Base-by-base conservation (phyloP, 2,329 filamentous ascomycete species). In the Alternaria brassicae region DNA sequence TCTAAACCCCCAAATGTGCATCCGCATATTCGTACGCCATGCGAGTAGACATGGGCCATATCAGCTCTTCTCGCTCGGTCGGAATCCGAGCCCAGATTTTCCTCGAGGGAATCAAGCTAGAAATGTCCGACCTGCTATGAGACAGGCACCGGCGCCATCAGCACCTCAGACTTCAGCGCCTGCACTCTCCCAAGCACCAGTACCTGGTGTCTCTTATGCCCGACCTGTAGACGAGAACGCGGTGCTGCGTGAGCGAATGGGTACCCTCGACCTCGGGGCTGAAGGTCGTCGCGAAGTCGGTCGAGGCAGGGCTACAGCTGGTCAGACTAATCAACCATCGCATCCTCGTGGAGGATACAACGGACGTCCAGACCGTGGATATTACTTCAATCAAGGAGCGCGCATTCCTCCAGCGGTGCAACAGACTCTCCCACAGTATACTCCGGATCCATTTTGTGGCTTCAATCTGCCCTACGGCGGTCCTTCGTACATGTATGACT, bases 1-100 rank as follows among this genome's bases (percentile, higher is more conserved):
- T 1, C 13, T 32, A 19, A 37, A 44, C 4, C 21, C 42, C 5
- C n/a, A 25, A 15, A 2, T 52, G 17, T 63, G 57, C 6, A 28
- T 63, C 3, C 42, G 32, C 8, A 39, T 61, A n/a, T 61, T 65
- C 4, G 37, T 61, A 2, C 62, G 57, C 10, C 60, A 65, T 41
- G 57, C 57, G 0, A n/a, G 54, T 15, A 39, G 27, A 8, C 62
- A 63, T 41, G 51, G 40, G 2, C 13, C 25, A 2, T 63, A 56
- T 25, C 27, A n/a, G 25, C 40, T 63, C 0, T 36, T 27, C 10
- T 61, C 62, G 7, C 30, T 65, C 3, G 62, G 60, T 17, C 15
- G n/a, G 4, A 27, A 47, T 6, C 41, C 51, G 9, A 53, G 48
- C 30, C 57, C 32, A 12, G 32, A 53, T 30, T 57, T 58, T 17